Evolutionary conservation across 495 filamentous ascomycete species (phyloP).

Genomic region (Podospora pseudopauciseta): DNA sequence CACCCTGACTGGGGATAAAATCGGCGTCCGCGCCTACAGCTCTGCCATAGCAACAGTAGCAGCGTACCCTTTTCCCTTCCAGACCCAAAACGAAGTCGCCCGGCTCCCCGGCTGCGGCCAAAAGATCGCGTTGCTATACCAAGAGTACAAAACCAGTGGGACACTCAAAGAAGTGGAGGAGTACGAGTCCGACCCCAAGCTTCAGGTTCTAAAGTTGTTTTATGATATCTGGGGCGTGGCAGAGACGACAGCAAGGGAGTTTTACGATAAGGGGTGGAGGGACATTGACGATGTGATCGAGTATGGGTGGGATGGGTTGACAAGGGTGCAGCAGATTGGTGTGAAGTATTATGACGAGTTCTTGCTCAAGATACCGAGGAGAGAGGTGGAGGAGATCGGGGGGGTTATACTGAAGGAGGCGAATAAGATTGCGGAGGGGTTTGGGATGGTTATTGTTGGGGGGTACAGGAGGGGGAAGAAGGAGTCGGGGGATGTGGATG

Average conservation of each 20-base stretch:
- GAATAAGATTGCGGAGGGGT: slow-evolving; percentile 46
- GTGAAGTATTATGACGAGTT: slow-evolving; percentile 96
- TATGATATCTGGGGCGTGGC: slow-evolving; percentile 87
- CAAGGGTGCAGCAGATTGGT: slow-evolving; percentile 84
- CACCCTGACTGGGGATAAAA: slow-evolving; percentile 64
- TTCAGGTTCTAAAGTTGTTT: slow-evolving; percentile 64
- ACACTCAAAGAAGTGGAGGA: slow-evolving; percentile 59
- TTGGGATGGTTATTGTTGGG: slow-evolving; percentile 74
- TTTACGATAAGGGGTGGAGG: slow-evolving; percentile 76
- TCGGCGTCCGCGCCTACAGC: slow-evolving; percentile 84
- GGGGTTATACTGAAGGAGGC: slow-evolving; percentile 61
- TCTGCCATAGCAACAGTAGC: slow-evolving; percentile 77
- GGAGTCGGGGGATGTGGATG: slow-evolving; percentile 73
- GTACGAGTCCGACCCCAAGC: slow-evolving; percentile 58
- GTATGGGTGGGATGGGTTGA: slow-evolving; percentile 70
- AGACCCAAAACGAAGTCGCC: slow-evolving; percentile 57
- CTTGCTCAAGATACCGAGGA: slow-evolving; percentile 61
- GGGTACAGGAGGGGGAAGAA: slow-evolving; percentile 81
- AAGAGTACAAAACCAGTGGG: slow-evolving; percentile 64
- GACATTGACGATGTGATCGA: slow-evolving; percentile 76
- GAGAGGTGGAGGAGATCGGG: slow-evolving; percentile 70
- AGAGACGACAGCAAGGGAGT: slow-evolving; percentile 75
- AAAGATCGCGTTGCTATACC: slow-evolving; percentile 76
- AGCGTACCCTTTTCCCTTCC: slow-evolving; percentile 64
- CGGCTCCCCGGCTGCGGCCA: slow-evolving; percentile 74